These are phyloP conservation scores for Ascosphaera acerosa DNA, from an alignment of 2,329 filamentous ascomycete genomes.

Conservation along the genomic window DNA sequence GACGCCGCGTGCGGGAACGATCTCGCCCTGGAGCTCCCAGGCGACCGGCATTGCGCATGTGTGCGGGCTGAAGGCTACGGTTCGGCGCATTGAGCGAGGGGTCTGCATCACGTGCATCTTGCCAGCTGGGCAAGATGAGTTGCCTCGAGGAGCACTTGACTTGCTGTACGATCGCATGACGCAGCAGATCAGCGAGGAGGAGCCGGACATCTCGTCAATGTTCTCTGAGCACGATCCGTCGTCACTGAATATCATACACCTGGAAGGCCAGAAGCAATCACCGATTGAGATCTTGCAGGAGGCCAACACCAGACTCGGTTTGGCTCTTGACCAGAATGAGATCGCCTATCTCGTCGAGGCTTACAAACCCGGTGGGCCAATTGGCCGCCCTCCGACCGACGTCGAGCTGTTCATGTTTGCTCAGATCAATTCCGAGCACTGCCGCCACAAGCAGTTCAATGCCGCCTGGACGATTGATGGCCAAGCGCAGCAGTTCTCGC, in stretches of 20 bases:
- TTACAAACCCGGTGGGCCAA: slow-evolving; percentile 36
- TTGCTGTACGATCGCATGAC: slow-evolving; percentile 87
- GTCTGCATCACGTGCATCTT: slow-evolving; percentile 43
- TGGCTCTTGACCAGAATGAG: slow-evolving; percentile 68
- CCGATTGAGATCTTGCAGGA: slow-evolving; percentile 50
- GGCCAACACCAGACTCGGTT: slow-evolving; percentile 61
- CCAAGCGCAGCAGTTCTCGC: slow-evolving; percentile 45
- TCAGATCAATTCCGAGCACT: slow-evolving; percentile 97
- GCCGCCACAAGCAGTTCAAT: slow-evolving; percentile 77
- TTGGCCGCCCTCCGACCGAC: slow-evolving; percentile 45
- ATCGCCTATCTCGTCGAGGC: slow-evolving; percentile 85
- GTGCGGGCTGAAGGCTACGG: slow-evolving; percentile 49
- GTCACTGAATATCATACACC: slow-evolving; percentile 48
- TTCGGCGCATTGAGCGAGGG: slow-evolving; percentile 65
- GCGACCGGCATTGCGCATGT: slow-evolving; percentile 85
- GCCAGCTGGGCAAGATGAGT: slow-evolving; percentile 30
- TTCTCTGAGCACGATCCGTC: slow-evolving; percentile 44
- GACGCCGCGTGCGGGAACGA: slow-evolving; percentile 50
- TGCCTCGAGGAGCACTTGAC: slow-evolving; percentile 33
- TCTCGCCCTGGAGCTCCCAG: slow-evolving; percentile 94
- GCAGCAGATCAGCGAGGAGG: slow-evolving; percentile 42
- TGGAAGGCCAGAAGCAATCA: slow-evolving; percentile 37
- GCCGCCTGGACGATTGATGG: slow-evolving; percentile 90
- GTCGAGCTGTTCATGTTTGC: slow-evolving; percentile 99
- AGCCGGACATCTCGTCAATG: slow-evolving; percentile 47